Evolutionary conservation across 495 filamentous ascomycete genomes (phyloP).

Genomic region (Penicillium mononematosum): DNA sequence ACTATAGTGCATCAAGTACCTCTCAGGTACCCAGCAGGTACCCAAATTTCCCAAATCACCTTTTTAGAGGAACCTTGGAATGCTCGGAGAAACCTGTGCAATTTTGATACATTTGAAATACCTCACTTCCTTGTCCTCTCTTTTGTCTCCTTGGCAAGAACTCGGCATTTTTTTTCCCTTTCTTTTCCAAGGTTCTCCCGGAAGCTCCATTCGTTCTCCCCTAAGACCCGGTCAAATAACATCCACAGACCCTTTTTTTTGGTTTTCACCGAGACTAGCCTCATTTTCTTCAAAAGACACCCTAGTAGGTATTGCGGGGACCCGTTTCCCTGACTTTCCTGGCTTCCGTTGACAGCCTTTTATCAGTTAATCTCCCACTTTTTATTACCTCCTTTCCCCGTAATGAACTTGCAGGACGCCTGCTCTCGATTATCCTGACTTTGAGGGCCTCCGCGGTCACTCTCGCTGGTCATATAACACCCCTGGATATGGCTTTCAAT

Average conservation of each 20-base stretch:
- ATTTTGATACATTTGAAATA: not conserved
- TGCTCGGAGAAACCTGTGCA: conserved; percentile 11
- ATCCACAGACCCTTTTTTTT: conserved; percentile 14
- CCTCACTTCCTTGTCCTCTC: not conserved
- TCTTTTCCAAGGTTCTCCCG: too few relatives aligned
- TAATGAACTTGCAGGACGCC: conserved; percentile 6
- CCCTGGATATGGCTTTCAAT: conserved; percentile 25
- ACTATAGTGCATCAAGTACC: conserved; percentile 9
- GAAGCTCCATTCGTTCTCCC: not conserved
- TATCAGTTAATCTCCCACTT: not conserved
- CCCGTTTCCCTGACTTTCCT: conserved; percentile 17
- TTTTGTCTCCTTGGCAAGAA: not conserved
- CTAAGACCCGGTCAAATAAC: not conserved
- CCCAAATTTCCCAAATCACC: not conserved
- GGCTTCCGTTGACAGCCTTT: not conserved
- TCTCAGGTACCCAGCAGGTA: conserved; percentile 3
- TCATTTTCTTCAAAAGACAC: conserved; percentile 5
- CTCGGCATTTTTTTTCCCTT: not conserved
- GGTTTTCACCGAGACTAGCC: conserved; percentile 4
- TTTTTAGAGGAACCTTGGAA: not conserved
- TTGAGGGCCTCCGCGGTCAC: conserved; percentile 28
- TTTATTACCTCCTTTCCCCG: not conserved
- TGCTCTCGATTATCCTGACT: conserved; percentile 19
- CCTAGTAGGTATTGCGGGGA: conserved; percentile 27
- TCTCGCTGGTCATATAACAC: conserved; percentile 10